Evolutionary conservation across 73 alveolate species (phyloP), one percentile per base, ranked within the genome.

Genomic region (Paramecium primaurelia): DNA sequence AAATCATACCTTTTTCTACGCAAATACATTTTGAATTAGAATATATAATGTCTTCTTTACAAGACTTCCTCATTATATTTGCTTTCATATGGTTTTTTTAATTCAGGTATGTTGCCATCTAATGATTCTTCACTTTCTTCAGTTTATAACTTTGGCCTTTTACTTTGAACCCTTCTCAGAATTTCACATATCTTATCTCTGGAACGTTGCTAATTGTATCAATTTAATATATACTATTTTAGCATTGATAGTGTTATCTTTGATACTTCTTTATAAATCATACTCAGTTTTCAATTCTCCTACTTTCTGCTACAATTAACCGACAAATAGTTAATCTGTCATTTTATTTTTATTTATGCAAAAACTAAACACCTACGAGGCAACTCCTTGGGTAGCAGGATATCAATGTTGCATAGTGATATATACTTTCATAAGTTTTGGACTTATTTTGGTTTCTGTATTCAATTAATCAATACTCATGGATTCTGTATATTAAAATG

Each of bases 271-370:
- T 40, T 42, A 25, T 80, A 80, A 47, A 25, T 80, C 91, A 36
- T 32, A 80, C 47, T 80, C 91, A 8, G 91, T 49, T 25, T 80
- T 80, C 28, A 80, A 26, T 20, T 80, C 91, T 4, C 58, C 91
- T 22, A 80, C 91, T 20, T 80, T 80, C 47, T 42, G 8, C 30
- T 80, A 44, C 71, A 80, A 49, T 49, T 80, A 80, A 80, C 91
- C 73, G 91, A 80, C 91, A 80, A 45, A 45, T 47, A 80, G 91
- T 80, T 80, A 80, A 80, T 42, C 91, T 37, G 60, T 73, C 87
- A 73, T 73, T 37, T 73, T 73, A 73, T 36, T 30, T 30, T 54
- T 73, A 73, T 14, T 73, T 73, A 64, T 64, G 84, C 47, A 64
- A 64, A 64, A 64, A 64, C 84, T 64, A 51, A 64, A 64, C 47